phyloP scores from a whole-genome alignment of 768 basidiomycete genomes.

The Saitozyma sp. region DNA sequence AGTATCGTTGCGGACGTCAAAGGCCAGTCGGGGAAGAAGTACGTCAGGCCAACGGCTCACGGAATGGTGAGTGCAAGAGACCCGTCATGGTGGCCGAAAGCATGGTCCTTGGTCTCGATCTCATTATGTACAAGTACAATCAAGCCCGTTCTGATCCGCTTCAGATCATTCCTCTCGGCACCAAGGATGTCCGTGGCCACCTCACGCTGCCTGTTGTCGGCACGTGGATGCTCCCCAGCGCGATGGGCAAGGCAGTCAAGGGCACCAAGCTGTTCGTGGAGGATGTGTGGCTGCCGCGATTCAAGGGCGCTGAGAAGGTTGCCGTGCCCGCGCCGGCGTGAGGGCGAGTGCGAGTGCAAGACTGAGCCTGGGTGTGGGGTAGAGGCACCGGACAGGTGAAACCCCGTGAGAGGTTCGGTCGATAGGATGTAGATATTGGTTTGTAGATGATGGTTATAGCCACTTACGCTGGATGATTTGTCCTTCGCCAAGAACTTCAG shows the following conservation, averaged over 20 bases:
- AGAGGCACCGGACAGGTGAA: too few species aligned
- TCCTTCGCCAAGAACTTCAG: too few species aligned
- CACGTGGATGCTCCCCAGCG: slow-evolving; percentile 84
- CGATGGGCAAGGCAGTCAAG: slow-evolving; percentile 88
- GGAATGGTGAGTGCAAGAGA: slow-evolving; percentile 75
- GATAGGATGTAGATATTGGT: too few species aligned
- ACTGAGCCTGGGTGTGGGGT: too few species aligned
- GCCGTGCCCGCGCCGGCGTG: neutral
- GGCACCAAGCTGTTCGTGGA: slow-evolving; percentile 83
- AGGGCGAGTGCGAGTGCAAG: too few species aligned
- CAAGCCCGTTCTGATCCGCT: neutral
- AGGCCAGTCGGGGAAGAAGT: slow-evolving; percentile 21
- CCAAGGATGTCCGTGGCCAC: slow-evolving; percentile 22
- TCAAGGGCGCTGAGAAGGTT: slow-evolving; percentile 55
- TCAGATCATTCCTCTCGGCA: slow-evolving; percentile 30
- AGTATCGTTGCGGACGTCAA: slow-evolving; percentile 37
- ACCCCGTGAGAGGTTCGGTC: too few species aligned
- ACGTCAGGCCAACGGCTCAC: slow-evolving; percentile 60
- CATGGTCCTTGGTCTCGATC: slow-evolving; percentile 2
- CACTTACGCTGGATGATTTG: too few species aligned
- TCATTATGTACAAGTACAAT: neutral
- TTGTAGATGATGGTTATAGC: too few species aligned
- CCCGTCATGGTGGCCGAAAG: neutral
- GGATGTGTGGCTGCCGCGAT: slow-evolving; percentile 67
- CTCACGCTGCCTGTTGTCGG: slow-evolving; percentile 66